Conservation (phyloP, 2,329 filamentous ascomycete genomes). For the Plectosphaerella plurivora region DNA sequence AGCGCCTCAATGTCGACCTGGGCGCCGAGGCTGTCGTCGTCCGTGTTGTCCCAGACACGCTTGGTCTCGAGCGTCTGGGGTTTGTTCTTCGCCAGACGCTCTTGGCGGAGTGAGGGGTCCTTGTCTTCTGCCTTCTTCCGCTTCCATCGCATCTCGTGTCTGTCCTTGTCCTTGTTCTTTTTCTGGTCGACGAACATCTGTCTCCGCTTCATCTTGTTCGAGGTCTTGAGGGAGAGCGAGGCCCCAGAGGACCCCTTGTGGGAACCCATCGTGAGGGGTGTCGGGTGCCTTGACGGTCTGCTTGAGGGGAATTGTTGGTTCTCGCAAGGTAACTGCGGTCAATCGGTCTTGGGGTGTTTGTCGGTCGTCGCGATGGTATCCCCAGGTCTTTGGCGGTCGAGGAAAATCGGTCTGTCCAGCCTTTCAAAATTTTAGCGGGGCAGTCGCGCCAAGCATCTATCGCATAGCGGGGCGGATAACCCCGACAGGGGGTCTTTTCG, state of each 20-base stretch:
- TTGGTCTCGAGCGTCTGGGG: conserved; percentile 81
- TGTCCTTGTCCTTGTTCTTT: conserved; percentile 66
- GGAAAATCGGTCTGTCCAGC: neutral
- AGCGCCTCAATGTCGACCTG: conserved; percentile 56
- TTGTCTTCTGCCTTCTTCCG: conserved; percentile 82
- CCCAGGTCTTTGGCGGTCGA: neutral
- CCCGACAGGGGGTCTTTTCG: neutral
- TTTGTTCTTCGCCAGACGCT: conserved; percentile 72
- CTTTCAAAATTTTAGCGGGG: conserved; percentile 14
- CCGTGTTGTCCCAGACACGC: conserved; percentile 81
- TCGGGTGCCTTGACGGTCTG: neutral
- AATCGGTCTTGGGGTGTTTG: neutral
- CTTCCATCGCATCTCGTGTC: conserved; percentile 71
- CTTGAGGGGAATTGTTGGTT: conserved; percentile 6
- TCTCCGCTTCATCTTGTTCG: conserved; percentile 78
- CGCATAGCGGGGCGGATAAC: conserved; percentile 7
- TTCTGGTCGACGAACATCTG: conserved; percentile 77
- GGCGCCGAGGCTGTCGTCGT: conserved; percentile 51
- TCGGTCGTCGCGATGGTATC: neutral
- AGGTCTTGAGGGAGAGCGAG: conserved; percentile 41
- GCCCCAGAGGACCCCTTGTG: conserved; percentile 15
- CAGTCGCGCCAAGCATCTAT: neutral
- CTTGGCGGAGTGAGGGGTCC: conserved; percentile 69
- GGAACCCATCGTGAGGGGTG: conserved; percentile 10
- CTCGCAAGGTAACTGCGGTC: neutral